Evolutionary conservation across 305 asterid species (phyloP), one percentile per base, ranked within the genome.

Genomic region (Fraxinus sp.): DNA sequence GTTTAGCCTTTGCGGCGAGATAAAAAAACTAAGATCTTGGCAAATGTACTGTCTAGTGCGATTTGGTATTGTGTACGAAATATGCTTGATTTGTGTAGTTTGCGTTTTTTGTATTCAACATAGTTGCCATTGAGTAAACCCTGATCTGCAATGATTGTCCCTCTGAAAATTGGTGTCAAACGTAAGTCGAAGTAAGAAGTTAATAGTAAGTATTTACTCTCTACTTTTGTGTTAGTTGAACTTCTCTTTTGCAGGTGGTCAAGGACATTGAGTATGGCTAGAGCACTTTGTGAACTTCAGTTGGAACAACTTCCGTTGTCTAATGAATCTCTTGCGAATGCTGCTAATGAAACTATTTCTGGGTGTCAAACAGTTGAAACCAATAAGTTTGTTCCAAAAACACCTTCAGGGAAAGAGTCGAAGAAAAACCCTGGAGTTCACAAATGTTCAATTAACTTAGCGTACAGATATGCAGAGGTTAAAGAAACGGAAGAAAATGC

Each of bases 241-340:
- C 36, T 84, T 22, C 81, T 74, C 64, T 59, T 79, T 64, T 73
- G 55, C 81, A 94, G 97, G 92, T 93, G 97, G 98, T 86, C 95
- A 33, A 91, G 97, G 89, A 92, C 95, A 36, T 86, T 94, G 89
- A 90, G 89, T 90, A 93, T 93, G 97, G 92, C 93, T 76, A 86
- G 86, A 84, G 91, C 97, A 39, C 97, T 94, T 46, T 94, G 97
- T 78, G 94, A 91, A 87, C 94, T 94, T 86, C 97, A 93, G 85
- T 84, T 88, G 74, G 98, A 94, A 77, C 90, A 87, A 52, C 81
- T 82, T 22, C 82, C 85, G 7, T 57, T 30, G 30, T 80, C 90
- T 28, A 49, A 26, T 22, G 74, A 22, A 36, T 80, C 88, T 28
- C 77, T 70, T 79, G 35, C 57, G 9, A 64, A 24, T 33, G 70